phyloP scores from a whole-genome alignment of 2,329 filamentous ascomycete genomes.

The Fusarium dimerum region DNA sequence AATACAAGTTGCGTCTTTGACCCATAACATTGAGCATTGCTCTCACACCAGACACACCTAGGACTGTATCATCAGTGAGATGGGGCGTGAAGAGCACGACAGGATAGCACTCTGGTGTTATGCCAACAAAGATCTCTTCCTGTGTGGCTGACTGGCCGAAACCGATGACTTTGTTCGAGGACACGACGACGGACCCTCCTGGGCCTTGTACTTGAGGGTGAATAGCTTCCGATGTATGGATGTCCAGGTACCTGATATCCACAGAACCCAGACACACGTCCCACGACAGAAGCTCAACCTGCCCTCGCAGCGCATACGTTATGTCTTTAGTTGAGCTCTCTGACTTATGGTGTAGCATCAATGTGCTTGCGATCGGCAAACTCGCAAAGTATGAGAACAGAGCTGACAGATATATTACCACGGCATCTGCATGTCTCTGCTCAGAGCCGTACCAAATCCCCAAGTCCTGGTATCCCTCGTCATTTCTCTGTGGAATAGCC shows the following conservation, averaged over 20 bases:
- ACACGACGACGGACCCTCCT: conserved; percentile 32
- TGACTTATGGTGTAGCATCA: conserved; percentile 1
- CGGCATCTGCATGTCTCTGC: conserved; percentile 33
- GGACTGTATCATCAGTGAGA: conserved; percentile 25
- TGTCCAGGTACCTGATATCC: conserved; percentile 13
- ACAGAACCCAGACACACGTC: conserved; percentile 13
- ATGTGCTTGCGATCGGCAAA: conserved; percentile 5
- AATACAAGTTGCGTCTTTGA: conserved; percentile 32
- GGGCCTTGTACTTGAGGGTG: conserved; percentile 24
- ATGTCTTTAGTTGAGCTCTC: neutral
- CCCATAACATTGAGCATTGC: conserved; percentile 33
- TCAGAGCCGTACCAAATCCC: conserved; percentile 35
- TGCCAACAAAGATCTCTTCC: conserved; percentile 38
- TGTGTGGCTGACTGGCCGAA: conserved; percentile 40
- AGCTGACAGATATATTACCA: conserved; percentile 32
- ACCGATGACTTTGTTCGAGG: conserved; percentile 36
- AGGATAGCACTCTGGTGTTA: conserved; percentile 36
- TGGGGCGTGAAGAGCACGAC: conserved; percentile 36
- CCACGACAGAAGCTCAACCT: neutral
- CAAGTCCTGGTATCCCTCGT: conserved; percentile 34
- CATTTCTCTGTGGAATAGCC: conserved; percentile 19
- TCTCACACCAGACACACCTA: conserved; percentile 30
- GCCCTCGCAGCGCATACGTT: conserved; percentile 25
- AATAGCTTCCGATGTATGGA: conserved; percentile 28
- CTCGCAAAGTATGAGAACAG: conserved; percentile 32